phyloP scores from a whole-genome alignment of 2,329 filamentous ascomycete genomes.

The Colletotrichum tamarilloi region DNA sequence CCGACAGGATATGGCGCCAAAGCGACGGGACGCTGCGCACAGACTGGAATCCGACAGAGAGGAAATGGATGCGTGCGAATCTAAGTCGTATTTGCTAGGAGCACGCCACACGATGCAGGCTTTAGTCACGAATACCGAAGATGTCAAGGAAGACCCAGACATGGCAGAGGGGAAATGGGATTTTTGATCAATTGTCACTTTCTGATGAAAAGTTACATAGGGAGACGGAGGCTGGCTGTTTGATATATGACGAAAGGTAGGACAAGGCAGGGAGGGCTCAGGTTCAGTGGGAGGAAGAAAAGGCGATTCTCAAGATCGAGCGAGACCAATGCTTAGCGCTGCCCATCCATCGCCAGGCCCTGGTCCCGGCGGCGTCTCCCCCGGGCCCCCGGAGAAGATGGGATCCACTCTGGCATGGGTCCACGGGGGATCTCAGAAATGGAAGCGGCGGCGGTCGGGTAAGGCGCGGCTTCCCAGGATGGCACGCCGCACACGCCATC shows the following conservation, averaged over 20 bases:
- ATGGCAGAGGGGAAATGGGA: constrained; percentile 9
- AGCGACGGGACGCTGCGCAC: constrained; percentile 17
- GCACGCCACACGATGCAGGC: constrained; percentile 15
- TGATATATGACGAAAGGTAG: constrained; percentile 27
- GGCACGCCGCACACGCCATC: not conserved
- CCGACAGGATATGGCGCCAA: constrained; percentile 3
- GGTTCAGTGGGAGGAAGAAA: not conserved
- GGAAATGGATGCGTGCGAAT: constrained; percentile 28
- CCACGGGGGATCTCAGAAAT: not conserved
- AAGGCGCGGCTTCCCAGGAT: constrained; percentile 7
- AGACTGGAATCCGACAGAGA: constrained; percentile 25
- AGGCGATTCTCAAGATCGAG: constrained; percentile 16
- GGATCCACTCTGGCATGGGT: not conserved
- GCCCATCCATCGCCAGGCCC: constrained; percentile 6
- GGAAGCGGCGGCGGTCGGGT: constrained; percentile 27
- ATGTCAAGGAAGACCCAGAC: not conserved
- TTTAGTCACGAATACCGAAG: not conserved
- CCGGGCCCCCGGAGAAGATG: constrained; percentile 19
- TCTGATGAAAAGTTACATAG: not conserved
- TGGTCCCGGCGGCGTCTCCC: constrained; percentile 30
- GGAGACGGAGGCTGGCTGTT: constrained; percentile 10
- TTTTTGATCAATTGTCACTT: constrained; percentile 28
- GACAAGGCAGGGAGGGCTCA: constrained; percentile 7
- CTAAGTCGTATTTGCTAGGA: constrained; percentile 18
- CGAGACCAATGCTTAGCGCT: constrained; percentile 18